A percentile compares a stretch with the other conserved stretches of the same genome.
These are phyloP conservation scores for Lipomyces sp. DNA, from an alignment of 805 yeast genomes.

Conservation along the genomic window DNA sequence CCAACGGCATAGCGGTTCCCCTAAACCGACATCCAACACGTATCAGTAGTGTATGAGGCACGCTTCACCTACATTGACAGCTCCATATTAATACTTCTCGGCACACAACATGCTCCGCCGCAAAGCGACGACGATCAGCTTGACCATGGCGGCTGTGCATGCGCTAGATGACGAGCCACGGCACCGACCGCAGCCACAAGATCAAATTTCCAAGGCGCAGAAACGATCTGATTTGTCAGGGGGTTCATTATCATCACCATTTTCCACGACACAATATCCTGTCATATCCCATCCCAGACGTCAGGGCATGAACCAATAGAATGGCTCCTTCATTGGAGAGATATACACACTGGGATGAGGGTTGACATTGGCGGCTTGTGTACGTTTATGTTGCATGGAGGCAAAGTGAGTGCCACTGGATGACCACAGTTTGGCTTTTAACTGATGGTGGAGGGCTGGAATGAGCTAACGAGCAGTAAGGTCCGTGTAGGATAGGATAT, in stretches of 20 bases:
- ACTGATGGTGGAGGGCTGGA: no score
- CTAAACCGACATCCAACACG: no score
- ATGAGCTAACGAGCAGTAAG: background rate
- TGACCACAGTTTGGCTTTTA: no score
- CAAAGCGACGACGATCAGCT: conserved; percentile 32
- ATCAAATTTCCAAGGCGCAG: background rate
- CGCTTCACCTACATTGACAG: no score
- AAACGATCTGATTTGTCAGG: conserved; percentile 7
- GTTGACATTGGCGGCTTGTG: background rate
- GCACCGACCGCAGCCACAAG: conserved; percentile 2
- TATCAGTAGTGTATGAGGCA: no score
- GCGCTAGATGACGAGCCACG: conserved; percentile 35
- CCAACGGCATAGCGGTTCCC: no score
- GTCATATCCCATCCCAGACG: background rate
- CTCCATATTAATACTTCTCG: background rate
- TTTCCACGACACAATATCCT: background rate
- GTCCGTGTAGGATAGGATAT: background rate
- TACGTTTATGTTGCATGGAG: background rate
- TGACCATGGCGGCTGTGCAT: conserved; percentile 35
- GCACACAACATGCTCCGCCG: conserved; percentile 31
- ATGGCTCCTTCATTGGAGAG: background rate
- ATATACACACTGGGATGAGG: background rate
- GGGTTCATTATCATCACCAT: conserved; percentile 6
- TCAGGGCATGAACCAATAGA: background rate
- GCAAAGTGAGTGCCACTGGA: no score